Percentiles rank a stretch among this genome's conserved stretches.
Evolutionary conservation across 768 basidiomycete genomes (phyloP).

Genomic region (Boletus insuetus): DNA sequence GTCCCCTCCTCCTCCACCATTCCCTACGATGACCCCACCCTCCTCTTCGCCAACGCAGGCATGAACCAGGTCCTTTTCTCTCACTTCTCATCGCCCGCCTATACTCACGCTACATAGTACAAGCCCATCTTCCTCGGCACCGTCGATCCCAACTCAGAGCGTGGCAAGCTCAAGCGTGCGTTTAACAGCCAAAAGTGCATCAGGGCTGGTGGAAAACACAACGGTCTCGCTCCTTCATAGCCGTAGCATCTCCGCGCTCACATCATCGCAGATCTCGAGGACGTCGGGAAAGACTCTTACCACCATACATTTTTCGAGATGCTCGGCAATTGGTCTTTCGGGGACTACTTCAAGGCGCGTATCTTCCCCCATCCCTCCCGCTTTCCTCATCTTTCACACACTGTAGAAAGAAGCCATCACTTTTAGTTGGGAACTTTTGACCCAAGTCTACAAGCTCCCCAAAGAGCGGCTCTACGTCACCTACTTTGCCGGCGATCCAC

Average conservation of each 20-base stretch:
- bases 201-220: constrained; percentile 97
- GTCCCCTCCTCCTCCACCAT: constrained; percentile 90
- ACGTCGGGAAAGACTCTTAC: constrained; percentile 98
- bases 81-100: neutral
- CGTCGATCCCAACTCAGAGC: constrained; percentile 91
- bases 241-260: constrained; percentile 1
- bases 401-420: constrained; percentile 84
- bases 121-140: constrained; percentile 98
- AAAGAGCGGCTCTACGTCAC: constrained; percentile 93
- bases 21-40: constrained; percentile 96
- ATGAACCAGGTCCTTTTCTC: constrained; percentile 77
- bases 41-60: constrained; percentile 97
- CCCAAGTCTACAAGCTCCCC: constrained; percentile 82
- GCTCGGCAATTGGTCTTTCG: constrained; percentile 99
- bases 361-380: neutral
- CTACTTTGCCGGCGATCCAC: constrained; percentile 94
- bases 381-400: constrained; percentile 2
- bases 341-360: constrained; percentile 96
- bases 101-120: constrained; percentile 53
- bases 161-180: constrained; percentile 88
- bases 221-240: constrained; percentile 51
- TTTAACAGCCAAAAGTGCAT: constrained; percentile 99
- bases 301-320: constrained; percentile 99
- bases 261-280: constrained; percentile 76
- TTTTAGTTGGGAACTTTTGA: constrained; percentile 95